phyloP scores from a whole-genome alignment of 257 asterid genomes.

The Solanum pinnatisectum region DNA sequence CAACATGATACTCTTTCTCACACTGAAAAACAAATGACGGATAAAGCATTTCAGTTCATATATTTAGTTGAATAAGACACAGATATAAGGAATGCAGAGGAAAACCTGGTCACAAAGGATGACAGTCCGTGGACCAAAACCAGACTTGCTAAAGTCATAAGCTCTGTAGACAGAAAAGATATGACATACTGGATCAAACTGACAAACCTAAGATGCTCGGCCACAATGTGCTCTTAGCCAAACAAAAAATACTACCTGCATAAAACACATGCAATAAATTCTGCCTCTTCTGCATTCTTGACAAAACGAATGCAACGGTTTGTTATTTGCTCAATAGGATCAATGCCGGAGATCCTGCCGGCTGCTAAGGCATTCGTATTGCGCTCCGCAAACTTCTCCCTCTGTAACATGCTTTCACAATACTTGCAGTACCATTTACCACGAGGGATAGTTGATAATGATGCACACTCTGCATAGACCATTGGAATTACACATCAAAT shows the following conservation, averaged over 20 bases:
- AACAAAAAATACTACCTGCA: slow-evolving; percentile 59
- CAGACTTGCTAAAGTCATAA: slow-evolving; percentile 89
- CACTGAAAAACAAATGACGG: slow-evolving; percentile 44
- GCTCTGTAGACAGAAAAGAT: slow-evolving; percentile 44
- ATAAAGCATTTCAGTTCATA: background rate
- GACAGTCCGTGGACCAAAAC: slow-evolving; percentile 99
- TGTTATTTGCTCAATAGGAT: slow-evolving; percentile 72
- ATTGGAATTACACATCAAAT: slow-evolving; percentile 2
- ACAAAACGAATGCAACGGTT: slow-evolving; percentile 81
- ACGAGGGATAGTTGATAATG: slow-evolving; percentile 60
- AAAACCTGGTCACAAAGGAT: slow-evolving; percentile 93
- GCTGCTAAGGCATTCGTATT: slow-evolving; percentile 93
- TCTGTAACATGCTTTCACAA: slow-evolving; percentile 84
- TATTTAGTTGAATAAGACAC: background rate
- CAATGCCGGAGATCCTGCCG: slow-evolving; percentile 72
- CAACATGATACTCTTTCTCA: slow-evolving; percentile 96
- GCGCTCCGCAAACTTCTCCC: slow-evolving; percentile 62
- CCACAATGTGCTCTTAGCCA: background rate
- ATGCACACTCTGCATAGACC: slow-evolving; percentile 77
- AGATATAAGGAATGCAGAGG: slow-evolving; percentile 6
- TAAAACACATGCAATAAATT: slow-evolving; percentile 86
- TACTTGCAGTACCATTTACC: slow-evolving; percentile 97
- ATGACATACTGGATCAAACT: background rate
- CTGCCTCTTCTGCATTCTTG: slow-evolving; percentile 83
- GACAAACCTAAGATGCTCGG: background rate